phyloP scores from a whole-genome alignment of 805 yeast genomes.

The Kluyveromyces nonfermentans region DNA sequence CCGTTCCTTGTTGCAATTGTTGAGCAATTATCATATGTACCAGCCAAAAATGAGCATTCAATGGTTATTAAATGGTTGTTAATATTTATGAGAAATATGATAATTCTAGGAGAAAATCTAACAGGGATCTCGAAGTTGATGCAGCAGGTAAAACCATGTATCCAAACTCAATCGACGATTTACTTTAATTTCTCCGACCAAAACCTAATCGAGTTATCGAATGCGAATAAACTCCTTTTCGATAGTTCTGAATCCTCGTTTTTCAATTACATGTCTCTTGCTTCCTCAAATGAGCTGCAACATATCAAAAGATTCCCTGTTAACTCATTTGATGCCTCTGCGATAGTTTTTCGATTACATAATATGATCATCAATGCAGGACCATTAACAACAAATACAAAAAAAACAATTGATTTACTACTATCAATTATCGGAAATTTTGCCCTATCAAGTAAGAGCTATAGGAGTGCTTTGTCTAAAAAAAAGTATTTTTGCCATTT shows the following conservation, averaged over 20 bases:
- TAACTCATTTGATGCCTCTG: conserved; percentile 40
- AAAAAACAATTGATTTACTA: conserved; percentile 28
- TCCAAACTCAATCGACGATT: conserved; percentile 4
- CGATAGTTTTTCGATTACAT: conserved; percentile 33
- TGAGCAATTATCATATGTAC: conserved; percentile 62
- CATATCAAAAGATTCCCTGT: conserved; percentile 32
- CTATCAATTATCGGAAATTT: conserved; percentile 41
- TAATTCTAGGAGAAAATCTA: conserved; percentile 53
- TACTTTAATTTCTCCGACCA: conserved; percentile 19
- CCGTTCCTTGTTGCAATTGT: conserved; percentile 48
- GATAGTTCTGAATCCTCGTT: conserved; percentile 20
- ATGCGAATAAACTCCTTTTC: conserved; percentile 12
- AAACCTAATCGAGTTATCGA: conserved; percentile 5
- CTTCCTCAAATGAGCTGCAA: conserved; percentile 24
- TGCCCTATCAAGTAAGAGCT: conserved; percentile 7
- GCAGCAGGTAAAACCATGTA: conserved; percentile 6
- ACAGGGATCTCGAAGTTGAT: conserved; percentile 10
- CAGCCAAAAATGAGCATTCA: conserved; percentile 12
- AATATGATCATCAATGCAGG: conserved; percentile 23
- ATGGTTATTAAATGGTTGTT: conserved; percentile 40
- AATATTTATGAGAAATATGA: conserved; percentile 37
- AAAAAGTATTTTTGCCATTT: conserved; percentile 26
- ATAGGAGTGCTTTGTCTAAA: conserved; percentile 9
- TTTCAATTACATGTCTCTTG: conserved; percentile 29
- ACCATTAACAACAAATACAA: conserved; percentile 9